A percentile compares a stretch with the other conserved stretches of the same genome.
phyloP scores from a whole-genome alignment of 257 asterid genomes.

The Catharanthus roseus region DNA sequence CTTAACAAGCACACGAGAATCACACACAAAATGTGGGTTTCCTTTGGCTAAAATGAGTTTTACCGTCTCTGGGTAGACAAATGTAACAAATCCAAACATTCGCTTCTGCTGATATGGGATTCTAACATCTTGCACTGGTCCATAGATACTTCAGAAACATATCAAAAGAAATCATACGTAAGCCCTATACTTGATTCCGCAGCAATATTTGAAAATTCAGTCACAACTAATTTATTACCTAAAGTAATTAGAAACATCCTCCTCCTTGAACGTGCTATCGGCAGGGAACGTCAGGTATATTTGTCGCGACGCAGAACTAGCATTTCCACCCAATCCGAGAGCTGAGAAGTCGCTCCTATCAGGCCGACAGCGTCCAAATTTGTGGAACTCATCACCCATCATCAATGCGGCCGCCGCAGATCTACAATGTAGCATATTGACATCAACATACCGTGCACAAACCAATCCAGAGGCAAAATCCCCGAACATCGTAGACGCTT shows the following conservation, averaged over 20 bases:
- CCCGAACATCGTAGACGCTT: not conserved
- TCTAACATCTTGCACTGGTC: constrained; percentile 69
- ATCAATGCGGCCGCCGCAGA: constrained; percentile 31
- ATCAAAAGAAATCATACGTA: not conserved
- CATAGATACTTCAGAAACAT: constrained; percentile 50
- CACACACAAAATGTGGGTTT: constrained; percentile 68
- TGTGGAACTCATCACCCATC: constrained; percentile 36
- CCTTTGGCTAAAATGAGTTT: constrained; percentile 53
- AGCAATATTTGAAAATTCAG: not conserved
- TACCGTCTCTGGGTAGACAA: constrained; percentile 52
- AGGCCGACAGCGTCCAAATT: constrained; percentile 26
- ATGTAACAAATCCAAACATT: constrained; percentile 91
- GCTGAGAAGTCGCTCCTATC: constrained; percentile 46
- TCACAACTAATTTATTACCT: constrained; percentile 36
- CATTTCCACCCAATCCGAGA: constrained; percentile 47
- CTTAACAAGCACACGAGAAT: constrained; percentile 58
- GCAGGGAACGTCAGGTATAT: constrained; percentile 92
- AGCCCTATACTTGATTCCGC: not conserved
- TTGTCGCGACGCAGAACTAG: constrained; percentile 58
- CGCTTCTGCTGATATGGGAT: constrained; percentile 68
- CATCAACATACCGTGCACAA: constrained; percentile 3
- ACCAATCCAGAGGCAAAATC: constrained; percentile 4
- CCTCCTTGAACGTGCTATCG: constrained; percentile 84
- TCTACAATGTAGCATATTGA: constrained; percentile 22
- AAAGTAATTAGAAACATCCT: constrained; percentile 81